Evolutionary conservation across 1,284 basidiomycete genomes (phyloP), one percentile per base, ranked within the genome.

Genomic region (Porodaedalea pini): DNA sequence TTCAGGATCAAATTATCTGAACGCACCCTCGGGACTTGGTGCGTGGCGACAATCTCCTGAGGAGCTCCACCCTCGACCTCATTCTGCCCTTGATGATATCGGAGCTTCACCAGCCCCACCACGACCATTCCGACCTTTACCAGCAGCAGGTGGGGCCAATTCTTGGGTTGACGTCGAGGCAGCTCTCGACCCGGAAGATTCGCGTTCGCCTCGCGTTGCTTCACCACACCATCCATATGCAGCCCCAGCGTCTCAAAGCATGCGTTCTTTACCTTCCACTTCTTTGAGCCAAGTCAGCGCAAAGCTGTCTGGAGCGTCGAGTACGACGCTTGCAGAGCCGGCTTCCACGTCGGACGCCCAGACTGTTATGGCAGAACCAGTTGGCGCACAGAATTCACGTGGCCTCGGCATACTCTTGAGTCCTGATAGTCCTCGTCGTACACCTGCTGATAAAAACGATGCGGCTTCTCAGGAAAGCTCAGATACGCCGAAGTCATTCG

Each of bases 1-100:
- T 68, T 39, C 64, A 65, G 34, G 34, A 6, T 54, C 52, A 19
- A 49, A n/a, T 17, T 45, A 44, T 17, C 37, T 49, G 17, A 43
- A 41, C 13, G 32, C 44, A 21, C 37, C 57, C 3, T 17, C 36
- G 3, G 21, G 37, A 6, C 36, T 25, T 37, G 47, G 53, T 0
- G 17, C 32, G 10, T 55, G 47, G 57, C 56, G 57, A 13, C 31
- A 55, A 17, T 23, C 70, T 68, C 65, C 54, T 72, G 57, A 75
- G 59, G 85, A 87, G 1, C 79, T 81, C 6, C 79, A 76, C 64
- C 75, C 79, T 29, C 76, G 85, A 31, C 82, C 85, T 1, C 78
- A 75, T 52, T 85, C 85, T 39, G 81, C 84, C 13, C 64, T 77
- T 48, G 78, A 78, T 55, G 77, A 80, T 61, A 64, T 75, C 23